Evolutionary conservation across 176 grass and related monocot species (phyloP), one percentile per base, ranked within the genome.

Genomic region (Chloris gayana): DNA sequence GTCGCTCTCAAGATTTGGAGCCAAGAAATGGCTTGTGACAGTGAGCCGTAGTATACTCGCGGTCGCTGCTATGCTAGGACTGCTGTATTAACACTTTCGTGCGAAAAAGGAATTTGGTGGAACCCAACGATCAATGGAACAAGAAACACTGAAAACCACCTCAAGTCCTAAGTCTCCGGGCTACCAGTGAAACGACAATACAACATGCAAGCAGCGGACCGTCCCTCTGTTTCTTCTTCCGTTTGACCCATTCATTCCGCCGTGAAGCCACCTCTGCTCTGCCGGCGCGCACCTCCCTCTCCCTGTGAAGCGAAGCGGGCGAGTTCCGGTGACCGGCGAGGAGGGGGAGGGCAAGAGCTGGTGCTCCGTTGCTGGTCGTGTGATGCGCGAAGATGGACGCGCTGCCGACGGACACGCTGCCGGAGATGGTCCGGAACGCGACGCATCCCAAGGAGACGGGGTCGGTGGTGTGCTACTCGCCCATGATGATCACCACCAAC

Each of bases 391-490:
- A 30, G 82, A 89, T 89, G 82, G 87, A 83, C 2, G 51, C 77
- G 44, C 31, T 81, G 66, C 44, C 87, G 71, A 74, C 47, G 3
- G 18, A 61, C 58, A 29, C 58, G 58, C 12, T 61, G 17, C 83
- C 84, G 26, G 27, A 17, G 70, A 68, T 82, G 46, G 9, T 61
- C 18, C 61, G 0, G 65, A 64, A 80, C 39, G 71, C 56, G 73
- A 79, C 73, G 66, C 68, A 19, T 24, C 60, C 80, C 38, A 81
- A 80, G 65, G 38, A 59, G 22, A 59, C 34, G 6, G 38, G 24
- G 76, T 76, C 30, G 60, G 72, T 90, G 66, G 80, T 94, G 37
- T 97, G 95, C 83, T 90, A 94, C 87, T 86, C 89, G 9, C 89
- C 87, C 3, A 90, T 87, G 80, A 89, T 94, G 85, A 87, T 84